Conservation (phyloP, 345 rosid species). For the rapeseed (Brassica napus) region Da-Ae NC_063444.1:3484501-3485000, state of each 20-base stretch:
- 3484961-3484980: conserved; percentile 22
- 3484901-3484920: not conserved
- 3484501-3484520: conserved; percentile 46
- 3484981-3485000: conserved; percentile 18
- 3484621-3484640: conserved; percentile 50
- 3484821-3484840: conserved; percentile 5
- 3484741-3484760: not conserved
- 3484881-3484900: not conserved
- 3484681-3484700: conserved; percentile 55
- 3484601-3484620: conserved; percentile 48
- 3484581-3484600: conserved; percentile 57
- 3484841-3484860: not conserved
- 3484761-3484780: not conserved
- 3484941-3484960: conserved; percentile 13
- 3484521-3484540: conserved; percentile 40
- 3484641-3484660: conserved; percentile 44
- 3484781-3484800: not conserved
- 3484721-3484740: not conserved
- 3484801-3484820: not conserved
- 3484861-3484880: not conserved
- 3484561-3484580: conserved; percentile 62
- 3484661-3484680: conserved; percentile 56
- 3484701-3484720: conserved; percentile 38
- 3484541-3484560: conserved; percentile 48
- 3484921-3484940: not conserved